phyloP scores from a whole-genome alignment of 202 grass and related monocot species.

The Tripidium arundinaceum region DNA sequence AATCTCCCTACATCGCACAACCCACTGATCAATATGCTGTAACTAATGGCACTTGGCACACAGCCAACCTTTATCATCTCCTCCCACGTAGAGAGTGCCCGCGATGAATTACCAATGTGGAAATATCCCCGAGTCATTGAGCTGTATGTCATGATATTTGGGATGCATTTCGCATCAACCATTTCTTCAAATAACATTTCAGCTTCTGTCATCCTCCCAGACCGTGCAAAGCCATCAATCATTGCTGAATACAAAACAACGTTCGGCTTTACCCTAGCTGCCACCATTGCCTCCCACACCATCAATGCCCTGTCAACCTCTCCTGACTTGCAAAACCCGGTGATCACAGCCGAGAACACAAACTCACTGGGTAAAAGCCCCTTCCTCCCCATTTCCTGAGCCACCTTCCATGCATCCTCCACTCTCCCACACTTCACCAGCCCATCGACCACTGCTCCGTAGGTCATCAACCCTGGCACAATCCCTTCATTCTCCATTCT shows the following conservation, averaged over 20 bases:
- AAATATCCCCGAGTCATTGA: constrained; percentile 76
- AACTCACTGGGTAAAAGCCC: constrained; percentile 62
- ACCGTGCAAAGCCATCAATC: constrained; percentile 58
- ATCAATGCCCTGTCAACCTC: constrained; percentile 46
- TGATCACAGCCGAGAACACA: constrained; percentile 68
- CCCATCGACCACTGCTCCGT: constrained; percentile 70
- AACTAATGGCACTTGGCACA: constrained; percentile 57
- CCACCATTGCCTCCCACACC: constrained; percentile 63
- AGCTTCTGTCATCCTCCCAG: constrained; percentile 54
- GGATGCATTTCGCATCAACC: constrained; percentile 46
- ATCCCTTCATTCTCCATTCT: constrained; percentile 61
- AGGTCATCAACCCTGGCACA: constrained; percentile 54
- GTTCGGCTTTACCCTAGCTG: constrained; percentile 40
- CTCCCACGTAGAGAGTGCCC: constrained; percentile 62
- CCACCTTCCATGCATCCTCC: constrained; percentile 48
- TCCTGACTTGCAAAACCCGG: constrained; percentile 64
- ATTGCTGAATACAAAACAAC: constrained; percentile 72
- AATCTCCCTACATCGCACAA: constrained; percentile 68
- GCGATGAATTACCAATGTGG: constrained; percentile 39
- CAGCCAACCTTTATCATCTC: constrained; percentile 54
- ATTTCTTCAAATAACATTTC: constrained; percentile 63
- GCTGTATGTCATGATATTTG: constrained; percentile 81
- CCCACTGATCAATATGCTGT: constrained; percentile 80
- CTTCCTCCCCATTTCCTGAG: constrained; percentile 28
- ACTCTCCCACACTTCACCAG: constrained; percentile 61